A percentile compares a stretch with the other conserved stretches of the same genome.
These are phyloP conservation scores for Chenopodium berlandieri DNA, from an alignment of 148 eudicot species.

Conservation along the genomic window DNA sequence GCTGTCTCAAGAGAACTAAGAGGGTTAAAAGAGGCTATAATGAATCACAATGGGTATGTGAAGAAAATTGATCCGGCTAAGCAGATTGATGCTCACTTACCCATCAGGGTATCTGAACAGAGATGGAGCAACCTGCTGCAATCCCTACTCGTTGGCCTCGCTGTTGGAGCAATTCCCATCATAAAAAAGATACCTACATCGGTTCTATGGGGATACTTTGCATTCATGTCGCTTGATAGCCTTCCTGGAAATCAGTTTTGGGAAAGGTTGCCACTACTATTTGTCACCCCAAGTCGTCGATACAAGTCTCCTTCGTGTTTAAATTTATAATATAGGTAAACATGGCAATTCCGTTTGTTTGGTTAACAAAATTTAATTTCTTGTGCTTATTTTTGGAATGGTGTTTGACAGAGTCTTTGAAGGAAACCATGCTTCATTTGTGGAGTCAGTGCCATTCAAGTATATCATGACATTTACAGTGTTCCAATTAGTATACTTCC, in stretches of 20 bases:
- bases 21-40: slow-evolving; percentile 52
- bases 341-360: neutral
- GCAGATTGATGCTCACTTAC: slow-evolving; percentile 62
- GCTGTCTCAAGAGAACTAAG: slow-evolving; percentile 43
- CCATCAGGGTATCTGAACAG: slow-evolving; percentile 71
- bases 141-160: slow-evolving; percentile 50
- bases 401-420: slow-evolving; percentile 48
- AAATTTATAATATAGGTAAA: neutral
- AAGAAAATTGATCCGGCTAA: slow-evolving; percentile 43
- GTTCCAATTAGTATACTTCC: slow-evolving; percentile 52
- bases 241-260: slow-evolving; percentile 76
- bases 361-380: neutral
- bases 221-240: slow-evolving; percentile 67
- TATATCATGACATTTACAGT: slow-evolving; percentile 51
- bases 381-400: neutral
- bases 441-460: slow-evolving; percentile 70
- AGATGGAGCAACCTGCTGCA: slow-evolving; percentile 68
- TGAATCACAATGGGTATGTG: slow-evolving; percentile 33
- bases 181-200: slow-evolving; percentile 65
- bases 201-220: slow-evolving; percentile 74
- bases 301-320: slow-evolving; percentile 33
- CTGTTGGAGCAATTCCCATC: slow-evolving; percentile 50
- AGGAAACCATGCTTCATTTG: slow-evolving; percentile 62
- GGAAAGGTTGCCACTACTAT: slow-evolving; percentile 52
- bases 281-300: slow-evolving; percentile 45